Evolutionary conservation across 208 protist species (phyloP), one percentile per base, ranked within the genome.

Genomic region (Trypanosoma cruzi): DNA sequence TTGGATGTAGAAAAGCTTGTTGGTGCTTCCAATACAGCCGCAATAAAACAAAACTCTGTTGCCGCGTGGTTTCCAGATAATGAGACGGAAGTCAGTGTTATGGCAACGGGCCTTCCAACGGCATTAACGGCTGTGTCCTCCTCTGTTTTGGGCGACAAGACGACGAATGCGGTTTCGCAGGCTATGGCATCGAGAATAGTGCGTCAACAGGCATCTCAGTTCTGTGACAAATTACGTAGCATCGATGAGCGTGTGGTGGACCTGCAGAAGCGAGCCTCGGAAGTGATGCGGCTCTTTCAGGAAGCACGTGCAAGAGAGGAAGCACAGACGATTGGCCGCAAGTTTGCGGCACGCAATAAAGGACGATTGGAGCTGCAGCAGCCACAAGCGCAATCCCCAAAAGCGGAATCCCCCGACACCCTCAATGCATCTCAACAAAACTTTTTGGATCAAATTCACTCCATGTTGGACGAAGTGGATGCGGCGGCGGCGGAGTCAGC

Each of bases 261-360:
- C 7, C 75, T 93, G 63, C 92, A 95, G 72, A 93, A 88, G 68
- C 76, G 57, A 0, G 89, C 85, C 18, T 88, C 86, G 0, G 75
- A 83, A 40, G 85, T 79, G 28, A 88, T 95, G 85, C 80, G 85
- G 29, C 73, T 94, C 68, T 76, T 96, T 61, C 88, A 95, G 73
- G 84, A 92, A 60, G 73, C 86, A 28, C 76, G 76, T 48, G 89
- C 82, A 59, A 80, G 84, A 55, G 83, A 92, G 22, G 75, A 86
- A 68, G 92, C 92, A 36, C 87, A 91, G 64, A 81, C 76, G 14
- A 81, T 73, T 26, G 92, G 92, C 7, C 86, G 85, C 31, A 66
- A 80, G 56, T 96, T 96, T 67, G 92, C 92, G 32, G 49, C 79
- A 5, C 88, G 92, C 53, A 96, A 96, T 64, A 80, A 81, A 40